Evolutionary conservation across 83 land plant genomes (phyloP).

Genomic region (Thuja plicata): DNA sequence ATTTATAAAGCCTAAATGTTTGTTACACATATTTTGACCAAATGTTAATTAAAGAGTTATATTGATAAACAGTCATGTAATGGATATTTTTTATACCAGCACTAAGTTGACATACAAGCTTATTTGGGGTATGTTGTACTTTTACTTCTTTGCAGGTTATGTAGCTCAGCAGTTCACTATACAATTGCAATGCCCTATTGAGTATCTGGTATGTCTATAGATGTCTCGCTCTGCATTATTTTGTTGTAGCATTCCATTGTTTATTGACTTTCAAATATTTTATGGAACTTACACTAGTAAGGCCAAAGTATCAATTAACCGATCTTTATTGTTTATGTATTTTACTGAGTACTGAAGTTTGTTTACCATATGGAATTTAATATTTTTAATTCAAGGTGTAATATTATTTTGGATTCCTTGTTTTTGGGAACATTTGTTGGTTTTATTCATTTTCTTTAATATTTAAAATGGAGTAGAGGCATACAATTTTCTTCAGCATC

Average conservation of each 20-base stretch:
- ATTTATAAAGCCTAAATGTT: too few species aligned
- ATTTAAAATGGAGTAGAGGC: too few species aligned
- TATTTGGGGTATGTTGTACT: constrained; percentile 83
- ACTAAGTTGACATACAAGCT: constrained; percentile 62
- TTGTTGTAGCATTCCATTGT: background rate
- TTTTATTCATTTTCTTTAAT: too few species aligned
- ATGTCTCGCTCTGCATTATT: too few species aligned
- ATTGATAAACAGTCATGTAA: constrained; percentile 88
- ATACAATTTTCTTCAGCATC: too few species aligned
- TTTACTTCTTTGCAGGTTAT: constrained; percentile 83
- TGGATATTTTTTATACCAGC: constrained; percentile 66
- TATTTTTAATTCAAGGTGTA: background rate
- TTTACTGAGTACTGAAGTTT: too few species aligned
- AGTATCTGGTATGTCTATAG: constrained; percentile 56
- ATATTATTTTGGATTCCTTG: background rate
- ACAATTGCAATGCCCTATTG: constrained; percentile 95
- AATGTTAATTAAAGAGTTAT: constrained; percentile 48
- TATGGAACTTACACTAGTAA: too few species aligned
- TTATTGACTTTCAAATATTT: background rate
- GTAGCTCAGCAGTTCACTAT: constrained; percentile 87
- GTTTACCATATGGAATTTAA: background rate
- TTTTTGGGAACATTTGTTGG: background rate
- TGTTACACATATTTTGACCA: too few species aligned
- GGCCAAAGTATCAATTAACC: too few species aligned
- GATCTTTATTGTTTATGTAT: too few species aligned